Evolutionary conservation across 352 stramenopile species (phyloP).

Genomic region (Globisporangium parvum): DNA sequence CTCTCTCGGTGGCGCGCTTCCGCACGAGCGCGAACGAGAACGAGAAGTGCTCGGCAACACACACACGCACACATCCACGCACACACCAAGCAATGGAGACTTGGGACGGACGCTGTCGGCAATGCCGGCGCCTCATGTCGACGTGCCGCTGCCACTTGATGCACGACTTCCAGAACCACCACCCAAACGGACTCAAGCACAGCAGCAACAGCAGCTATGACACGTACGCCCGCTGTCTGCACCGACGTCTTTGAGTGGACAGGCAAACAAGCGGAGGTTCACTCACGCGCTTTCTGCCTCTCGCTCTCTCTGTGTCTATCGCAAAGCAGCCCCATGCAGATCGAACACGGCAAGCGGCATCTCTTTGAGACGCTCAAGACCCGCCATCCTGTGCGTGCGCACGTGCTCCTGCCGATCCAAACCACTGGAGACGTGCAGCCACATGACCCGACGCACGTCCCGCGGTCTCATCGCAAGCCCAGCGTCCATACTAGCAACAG

Average conservation of each 20-base stretch:
- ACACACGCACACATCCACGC: neutral
- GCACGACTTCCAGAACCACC: constrained; percentile 6
- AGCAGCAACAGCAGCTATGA: neutral
- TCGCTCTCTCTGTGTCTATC: constrained; percentile 1
- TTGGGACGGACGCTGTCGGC: constrained; percentile 16
- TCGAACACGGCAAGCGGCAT: constrained; percentile 12
- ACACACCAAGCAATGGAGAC: constrained; percentile 6
- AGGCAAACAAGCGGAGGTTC: neutral
- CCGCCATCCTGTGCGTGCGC: constrained; percentile 10
- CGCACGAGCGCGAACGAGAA: neutral
- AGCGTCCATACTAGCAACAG: constrained; percentile 1
- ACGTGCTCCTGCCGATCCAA: constrained; percentile 9
- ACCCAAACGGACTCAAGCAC: constrained; percentile 4
- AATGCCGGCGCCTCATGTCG: constrained; percentile 17
- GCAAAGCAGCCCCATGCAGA: constrained; percentile 4
- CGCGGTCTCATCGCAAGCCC: neutral
- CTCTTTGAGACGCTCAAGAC: constrained; percentile 14
- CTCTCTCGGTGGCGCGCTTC: neutral
- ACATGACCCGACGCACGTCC: neutral
- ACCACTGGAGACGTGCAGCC: neutral
- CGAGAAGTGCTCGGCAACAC: neutral
- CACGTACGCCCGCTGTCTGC: constrained; percentile 3
- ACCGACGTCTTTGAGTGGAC: neutral
- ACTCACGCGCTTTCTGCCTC: neutral
- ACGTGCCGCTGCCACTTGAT: constrained; percentile 13